A percentile compares a stretch with the other conserved stretches of the same genome.
These are phyloP conservation scores for Yamadazyma epiphylla DNA, from an alignment of 1,139 yeast species.

Conservation along the genomic window DNA sequence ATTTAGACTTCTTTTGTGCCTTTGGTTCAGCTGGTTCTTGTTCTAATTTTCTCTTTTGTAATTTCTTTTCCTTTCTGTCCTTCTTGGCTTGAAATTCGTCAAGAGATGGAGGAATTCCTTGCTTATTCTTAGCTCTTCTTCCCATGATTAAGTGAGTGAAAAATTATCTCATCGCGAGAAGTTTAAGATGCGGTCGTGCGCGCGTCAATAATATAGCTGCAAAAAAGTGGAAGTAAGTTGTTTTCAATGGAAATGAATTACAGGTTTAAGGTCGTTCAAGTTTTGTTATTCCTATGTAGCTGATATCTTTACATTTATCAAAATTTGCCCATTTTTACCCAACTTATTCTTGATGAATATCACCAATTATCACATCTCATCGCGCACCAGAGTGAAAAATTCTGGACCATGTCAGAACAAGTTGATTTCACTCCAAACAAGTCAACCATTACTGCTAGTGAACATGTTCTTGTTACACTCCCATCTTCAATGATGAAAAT, in stretches of 20 bases:
- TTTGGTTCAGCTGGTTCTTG: constrained; percentile 20
- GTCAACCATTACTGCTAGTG: constrained; percentile 23
- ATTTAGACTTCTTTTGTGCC: constrained; percentile 19
- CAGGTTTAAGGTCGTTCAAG: no score
- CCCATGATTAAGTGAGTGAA: constrained; percentile 52
- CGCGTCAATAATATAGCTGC: no score
- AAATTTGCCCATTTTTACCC: no score
- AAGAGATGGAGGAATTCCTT: constrained; percentile 80
- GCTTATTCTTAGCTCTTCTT: constrained; percentile 87
- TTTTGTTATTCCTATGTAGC: no score
- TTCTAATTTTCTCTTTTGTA: constrained; percentile 13
- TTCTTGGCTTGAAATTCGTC: constrained; percentile 74
- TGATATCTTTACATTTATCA: no score
- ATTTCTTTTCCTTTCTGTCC: constrained; percentile 43
- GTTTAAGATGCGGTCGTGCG: constrained; percentile 1
- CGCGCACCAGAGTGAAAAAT: constrained; percentile 1
- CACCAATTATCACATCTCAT: no score
- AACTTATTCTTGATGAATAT: no score
- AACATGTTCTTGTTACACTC: constrained; percentile 64
- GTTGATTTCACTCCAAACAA: neutral
- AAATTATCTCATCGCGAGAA: neutral
- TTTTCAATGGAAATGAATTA: no score
- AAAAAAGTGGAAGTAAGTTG: no score
- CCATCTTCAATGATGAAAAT: constrained; percentile 81
- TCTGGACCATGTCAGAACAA: neutral